Base-by-base conservation (phyloP, 768 basidiomycete genomes). In the Candolleomyces aberdarensis region DNA sequence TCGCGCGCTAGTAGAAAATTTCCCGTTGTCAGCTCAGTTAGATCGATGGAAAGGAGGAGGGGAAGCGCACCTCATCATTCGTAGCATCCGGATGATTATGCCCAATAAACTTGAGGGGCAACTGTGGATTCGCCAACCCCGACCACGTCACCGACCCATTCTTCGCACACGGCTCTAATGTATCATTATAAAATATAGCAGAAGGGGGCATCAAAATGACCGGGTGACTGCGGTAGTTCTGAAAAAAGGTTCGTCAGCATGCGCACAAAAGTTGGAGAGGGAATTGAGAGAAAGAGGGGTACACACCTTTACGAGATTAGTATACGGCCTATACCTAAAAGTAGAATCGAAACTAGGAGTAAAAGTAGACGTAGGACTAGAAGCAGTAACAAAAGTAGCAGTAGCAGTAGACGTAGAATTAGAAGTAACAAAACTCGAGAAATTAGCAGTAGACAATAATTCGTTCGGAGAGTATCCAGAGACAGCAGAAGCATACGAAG, bases 201-300 rank as follows among this genome's bases (percentile, higher is more conserved):
- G 80, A 82, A 11, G 82, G 80, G 13, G 81, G 80, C 82, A 82
- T 83, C 50, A 83, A 70, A 59, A 83, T 83, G 7, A 74, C 80
- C 20, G 80, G 80, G 66, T 82, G 80, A 61, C 80, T 81, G 32
- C 79, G 77, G 64, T 81, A 82, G 62, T 80, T 81, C 79, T 80
- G 57, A 58, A 7, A 48, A 32, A 20, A 5, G 15, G 11, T 14
- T 9, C 3, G 31, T 29, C 20, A 58, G 32, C 14, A 7, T 31
- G 11, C 17, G 32, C 20, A 32, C 11, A 17, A 22, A 50, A 22
- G 2, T 54, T 29, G 52, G 14, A 6, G 11, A 39, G 32, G 4
- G 14, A 32, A 51, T 13, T 5, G 8, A 26, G 19, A 22, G 17
- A 49, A 20, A 48, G 22, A 43, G 10, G 20, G 31, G 20, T 20